phyloP scores from a whole-genome alignment of 2,329 filamentous ascomycete genomes.

The Pezicula rhizophila region DNA sequence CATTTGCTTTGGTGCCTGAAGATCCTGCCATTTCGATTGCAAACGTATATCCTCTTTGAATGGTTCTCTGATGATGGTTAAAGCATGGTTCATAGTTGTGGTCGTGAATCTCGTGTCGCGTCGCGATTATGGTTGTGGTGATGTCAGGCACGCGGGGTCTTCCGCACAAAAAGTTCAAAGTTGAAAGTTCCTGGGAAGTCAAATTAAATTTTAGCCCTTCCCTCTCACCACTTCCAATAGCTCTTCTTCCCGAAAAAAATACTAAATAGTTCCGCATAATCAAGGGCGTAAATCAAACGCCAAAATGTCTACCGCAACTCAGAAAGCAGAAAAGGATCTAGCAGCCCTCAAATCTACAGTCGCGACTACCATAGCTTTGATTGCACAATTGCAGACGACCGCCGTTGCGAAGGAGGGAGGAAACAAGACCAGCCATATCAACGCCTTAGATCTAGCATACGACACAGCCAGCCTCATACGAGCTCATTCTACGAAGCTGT shows the following conservation, averaged over 20 bases:
- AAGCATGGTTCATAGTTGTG: no score
- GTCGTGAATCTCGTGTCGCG: no score
- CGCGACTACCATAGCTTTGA: constrained; percentile 13
- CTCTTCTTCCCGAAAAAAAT: neutral
- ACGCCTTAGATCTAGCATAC: constrained; percentile 62
- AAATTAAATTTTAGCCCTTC: neutral
- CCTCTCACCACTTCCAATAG: neutral
- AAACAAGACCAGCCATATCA: constrained; percentile 25
- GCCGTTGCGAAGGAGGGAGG: constrained; percentile 4
- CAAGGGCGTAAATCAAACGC: neutral
- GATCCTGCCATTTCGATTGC: neutral
- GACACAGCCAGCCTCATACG: constrained; percentile 68
- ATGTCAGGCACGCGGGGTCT: neutral
- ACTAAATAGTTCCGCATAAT: neutral
- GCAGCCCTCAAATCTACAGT: constrained; percentile 19
- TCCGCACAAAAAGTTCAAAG: neutral
- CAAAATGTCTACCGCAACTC: neutral
- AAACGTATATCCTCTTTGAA: neutral
- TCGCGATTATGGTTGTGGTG: no score
- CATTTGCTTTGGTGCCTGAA: neutral
- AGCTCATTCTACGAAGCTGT: constrained; percentile 82
- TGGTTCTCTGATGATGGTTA: no score
- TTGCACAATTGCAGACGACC: constrained; percentile 19
- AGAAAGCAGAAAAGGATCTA: constrained; percentile 13
- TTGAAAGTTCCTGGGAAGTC: no score